A percentile compares a stretch with the other conserved stretches of the same genome.
phyloP scores from a whole-genome alignment of 768 basidiomycete genomes.

The Xerocomus potaroensis region DNA sequence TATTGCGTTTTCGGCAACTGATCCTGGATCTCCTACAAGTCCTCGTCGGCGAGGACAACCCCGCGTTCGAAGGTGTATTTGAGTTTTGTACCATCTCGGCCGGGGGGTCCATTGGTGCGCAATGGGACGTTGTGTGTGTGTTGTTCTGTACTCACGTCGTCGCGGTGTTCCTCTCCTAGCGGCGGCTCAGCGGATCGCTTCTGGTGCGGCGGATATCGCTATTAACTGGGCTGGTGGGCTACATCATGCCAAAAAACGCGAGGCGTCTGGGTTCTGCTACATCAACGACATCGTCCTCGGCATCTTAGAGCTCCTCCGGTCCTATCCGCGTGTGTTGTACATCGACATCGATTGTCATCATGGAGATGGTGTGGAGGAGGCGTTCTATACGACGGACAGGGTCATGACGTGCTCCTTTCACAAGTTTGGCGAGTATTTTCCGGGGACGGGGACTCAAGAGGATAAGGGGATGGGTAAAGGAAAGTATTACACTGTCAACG shows the following conservation, averaged over 20 bases:
- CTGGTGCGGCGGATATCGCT: constrained; percentile 74
- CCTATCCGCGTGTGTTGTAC: constrained; percentile 84
- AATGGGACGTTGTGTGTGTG: neutral
- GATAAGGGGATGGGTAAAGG: constrained; percentile 83
- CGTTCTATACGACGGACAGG: constrained; percentile 94
- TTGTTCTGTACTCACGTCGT: neutral
- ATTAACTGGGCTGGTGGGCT: constrained; percentile 99
- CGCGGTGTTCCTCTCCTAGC: constrained; percentile 38
- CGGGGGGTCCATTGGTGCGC: constrained; percentile 86
- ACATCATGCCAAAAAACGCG: constrained; percentile 99
- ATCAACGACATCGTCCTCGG: constrained; percentile 96
- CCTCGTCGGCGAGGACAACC: constrained; percentile 88
- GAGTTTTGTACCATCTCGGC: constrained; percentile 98
- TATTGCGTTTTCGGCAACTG: no score
- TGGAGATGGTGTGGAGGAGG: constrained; percentile 98
- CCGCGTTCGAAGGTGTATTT: constrained; percentile 92
- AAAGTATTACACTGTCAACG: constrained; percentile 86
- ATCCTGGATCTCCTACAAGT: constrained; percentile 37
- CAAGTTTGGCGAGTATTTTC: constrained; percentile 86
- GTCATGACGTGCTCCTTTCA: constrained; percentile 98
- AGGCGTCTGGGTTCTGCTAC: constrained; percentile 98
- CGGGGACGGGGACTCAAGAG: constrained; percentile 76
- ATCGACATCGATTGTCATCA: constrained; percentile 99
- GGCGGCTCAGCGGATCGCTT: constrained; percentile 75
- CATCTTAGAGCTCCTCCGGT: constrained; percentile 88